Conservation (phyloP, 1,284 basidiomycete genomes). For the Apiotrichum porosum region DNA sequence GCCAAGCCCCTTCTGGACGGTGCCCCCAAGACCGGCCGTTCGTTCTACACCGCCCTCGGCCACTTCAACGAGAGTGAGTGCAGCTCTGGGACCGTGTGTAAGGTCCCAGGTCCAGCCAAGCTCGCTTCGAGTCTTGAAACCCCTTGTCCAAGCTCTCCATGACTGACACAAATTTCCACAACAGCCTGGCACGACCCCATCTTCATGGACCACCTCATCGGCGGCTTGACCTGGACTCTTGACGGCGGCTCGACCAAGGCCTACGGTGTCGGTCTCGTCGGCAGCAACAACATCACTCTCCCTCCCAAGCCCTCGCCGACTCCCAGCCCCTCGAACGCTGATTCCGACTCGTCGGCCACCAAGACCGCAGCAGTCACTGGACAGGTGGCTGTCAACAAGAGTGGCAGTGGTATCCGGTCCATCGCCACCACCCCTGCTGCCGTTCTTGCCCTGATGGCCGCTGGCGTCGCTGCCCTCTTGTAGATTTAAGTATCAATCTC, state of each 20-base stretch:
- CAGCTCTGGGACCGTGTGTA: no score
- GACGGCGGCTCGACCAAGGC: slow-evolving; percentile 51
- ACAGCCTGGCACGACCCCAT: slow-evolving; percentile 54
- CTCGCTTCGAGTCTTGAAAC: no score
- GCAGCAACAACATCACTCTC: slow-evolving; percentile 27
- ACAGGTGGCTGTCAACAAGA: no score
- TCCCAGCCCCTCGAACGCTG: background rate
- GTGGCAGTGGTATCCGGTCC: no score
- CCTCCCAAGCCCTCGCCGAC: background rate
- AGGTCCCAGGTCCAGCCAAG: no score
- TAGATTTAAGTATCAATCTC: no score
- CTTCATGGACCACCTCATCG: slow-evolving; percentile 65
- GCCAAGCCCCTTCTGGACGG: slow-evolving; percentile 42
- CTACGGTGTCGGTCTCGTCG: slow-evolving; percentile 41
- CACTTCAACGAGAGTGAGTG: slow-evolving; percentile 60
- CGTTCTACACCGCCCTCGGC: slow-evolving; percentile 74
- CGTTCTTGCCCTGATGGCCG: no score
- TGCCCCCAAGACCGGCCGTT: slow-evolving; percentile 59
- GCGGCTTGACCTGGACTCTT: slow-evolving; percentile 67
- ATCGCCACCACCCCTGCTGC: no score
- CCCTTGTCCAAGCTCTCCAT: no score
- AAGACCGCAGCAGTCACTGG: no score
- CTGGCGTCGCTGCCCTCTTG: no score
- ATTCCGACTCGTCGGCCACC: background rate
- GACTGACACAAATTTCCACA: background rate